A percentile compares a stretch with the other conserved stretches of the same genome.
Evolutionary conservation across 352 stramenopile species (phyloP).

Genomic region (Blastocystis sp.): DNA sequence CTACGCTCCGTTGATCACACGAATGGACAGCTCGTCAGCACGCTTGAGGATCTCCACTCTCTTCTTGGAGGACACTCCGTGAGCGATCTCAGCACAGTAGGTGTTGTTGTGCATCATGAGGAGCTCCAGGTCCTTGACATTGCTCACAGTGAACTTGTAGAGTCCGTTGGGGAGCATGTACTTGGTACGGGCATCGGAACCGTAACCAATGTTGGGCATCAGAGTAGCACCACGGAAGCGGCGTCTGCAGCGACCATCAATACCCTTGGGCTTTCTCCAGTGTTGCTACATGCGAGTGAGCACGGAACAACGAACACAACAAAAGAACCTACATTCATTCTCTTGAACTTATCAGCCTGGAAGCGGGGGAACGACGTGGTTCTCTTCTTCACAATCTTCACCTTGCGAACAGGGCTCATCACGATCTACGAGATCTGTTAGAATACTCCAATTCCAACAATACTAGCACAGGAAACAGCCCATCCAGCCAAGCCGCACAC

Average conservation of each 20-base stretch:
- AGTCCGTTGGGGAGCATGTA: constrained; percentile 97
- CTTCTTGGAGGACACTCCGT: constrained; percentile 93
- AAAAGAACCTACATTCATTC: constrained; percentile 68
- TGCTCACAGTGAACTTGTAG: constrained; percentile 96
- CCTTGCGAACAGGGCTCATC: constrained; percentile 64
- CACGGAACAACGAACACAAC: neutral
- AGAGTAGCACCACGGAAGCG: constrained; percentile 97
- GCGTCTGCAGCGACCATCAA: constrained; percentile 95
- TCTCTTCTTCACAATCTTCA: constrained; percentile 70
- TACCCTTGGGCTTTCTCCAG: constrained; percentile 98
- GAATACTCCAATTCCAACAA: neutral
- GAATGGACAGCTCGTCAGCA: constrained; percentile 94
- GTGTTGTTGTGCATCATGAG: constrained; percentile 92
- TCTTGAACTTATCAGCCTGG: constrained; percentile 71
- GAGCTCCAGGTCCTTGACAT: constrained; percentile 95
- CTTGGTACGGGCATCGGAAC: constrained; percentile 95
- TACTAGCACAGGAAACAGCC: neutral
- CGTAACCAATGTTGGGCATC: constrained; percentile 98
- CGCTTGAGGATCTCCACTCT: constrained; percentile 94
- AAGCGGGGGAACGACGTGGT: constrained; percentile 63
- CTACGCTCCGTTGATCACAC: constrained; percentile 87
- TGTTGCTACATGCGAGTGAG: constrained; percentile 43
- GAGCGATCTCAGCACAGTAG: constrained; percentile 95
- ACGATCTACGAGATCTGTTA: constrained; percentile 42
- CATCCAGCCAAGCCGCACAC: neutral